Conservation (phyloP, 2,329 filamentous ascomycete species). For the Colletotrichum australisinense region DNA sequence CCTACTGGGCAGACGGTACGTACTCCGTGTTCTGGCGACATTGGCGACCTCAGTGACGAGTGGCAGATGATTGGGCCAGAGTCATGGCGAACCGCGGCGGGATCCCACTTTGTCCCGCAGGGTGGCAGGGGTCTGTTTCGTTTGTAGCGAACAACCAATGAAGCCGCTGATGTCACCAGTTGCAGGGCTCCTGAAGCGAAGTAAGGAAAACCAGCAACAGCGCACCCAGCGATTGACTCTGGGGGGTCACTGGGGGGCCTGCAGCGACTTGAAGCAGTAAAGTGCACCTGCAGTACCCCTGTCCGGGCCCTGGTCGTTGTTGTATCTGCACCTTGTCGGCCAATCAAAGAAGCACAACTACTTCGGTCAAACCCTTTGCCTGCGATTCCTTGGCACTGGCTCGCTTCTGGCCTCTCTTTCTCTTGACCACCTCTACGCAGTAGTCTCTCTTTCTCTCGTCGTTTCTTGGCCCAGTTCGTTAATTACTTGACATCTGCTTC, state of each 20-base stretch:
- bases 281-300: conserved; percentile 16
- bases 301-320: conserved; percentile 6
- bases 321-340: conserved; percentile 6
- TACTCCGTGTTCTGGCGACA: background rate
- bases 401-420: background rate
- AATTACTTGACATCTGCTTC: background rate
- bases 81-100: conserved; percentile 21
- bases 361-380: conserved; percentile 13
- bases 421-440: background rate
- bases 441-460: background rate
- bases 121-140: conserved; percentile 36
- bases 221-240: conserved; percentile 8
- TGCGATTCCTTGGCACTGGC: conserved; percentile 11
- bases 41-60: background rate
- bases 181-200: conserved; percentile 13
- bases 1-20: background rate
- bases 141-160: conserved; percentile 40
- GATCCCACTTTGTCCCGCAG: conserved; percentile 19
- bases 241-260: conserved; percentile 9
- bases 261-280: conserved; percentile 20
- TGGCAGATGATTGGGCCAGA: conserved; percentile 21
- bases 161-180: conserved; percentile 51
- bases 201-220: background rate
- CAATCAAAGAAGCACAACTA: conserved; percentile 29
- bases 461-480: background rate